Percentiles rank a stretch among this genome's conserved stretches.
phyloP scores from a whole-genome alignment of 2,329 filamentous ascomycete genomes.

The Pseudophaeomoniella oleicola region DNA sequence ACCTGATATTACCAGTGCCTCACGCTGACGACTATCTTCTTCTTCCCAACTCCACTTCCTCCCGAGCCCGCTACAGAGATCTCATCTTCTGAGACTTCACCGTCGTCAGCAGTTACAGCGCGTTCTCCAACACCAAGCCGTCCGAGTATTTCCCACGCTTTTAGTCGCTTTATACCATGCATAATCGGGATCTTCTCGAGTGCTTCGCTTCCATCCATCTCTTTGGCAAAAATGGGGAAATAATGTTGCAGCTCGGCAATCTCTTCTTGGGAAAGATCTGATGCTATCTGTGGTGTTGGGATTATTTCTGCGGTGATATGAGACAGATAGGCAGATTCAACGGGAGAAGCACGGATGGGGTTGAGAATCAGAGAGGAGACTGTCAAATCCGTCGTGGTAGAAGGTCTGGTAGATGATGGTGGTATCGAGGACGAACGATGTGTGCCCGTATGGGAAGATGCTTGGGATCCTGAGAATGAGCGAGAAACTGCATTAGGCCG shows the following conservation, averaged over 20 bases:
- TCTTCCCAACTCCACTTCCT: constrained; percentile 10
- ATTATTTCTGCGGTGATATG: constrained; percentile 21
- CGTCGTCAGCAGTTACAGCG: constrained; percentile 47
- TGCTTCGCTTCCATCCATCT: constrained; percentile 74
- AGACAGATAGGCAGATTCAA: constrained; percentile 58
- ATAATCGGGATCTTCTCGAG: constrained; percentile 76
- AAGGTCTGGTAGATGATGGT: constrained; percentile 13
- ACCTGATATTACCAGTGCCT: constrained; percentile 48
- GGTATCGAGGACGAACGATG: background rate
- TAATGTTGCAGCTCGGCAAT: constrained; percentile 40
- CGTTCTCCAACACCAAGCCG: constrained; percentile 55
- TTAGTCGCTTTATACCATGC: constrained; percentile 73
- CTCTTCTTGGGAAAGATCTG: constrained; percentile 24
- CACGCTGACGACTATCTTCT: constrained; percentile 41
- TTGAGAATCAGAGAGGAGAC: constrained; percentile 58
- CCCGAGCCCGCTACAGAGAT: constrained; percentile 5
- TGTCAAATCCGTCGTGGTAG: constrained; percentile 33
- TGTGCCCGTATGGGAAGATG: background rate
- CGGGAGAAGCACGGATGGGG: constrained; percentile 62
- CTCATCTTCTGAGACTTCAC: constrained; percentile 15
- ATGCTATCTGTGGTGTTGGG: constrained; percentile 6
- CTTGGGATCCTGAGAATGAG: background rate
- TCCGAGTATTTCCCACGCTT: constrained; percentile 35
- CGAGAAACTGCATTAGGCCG: background rate
- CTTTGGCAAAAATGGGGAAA: constrained; percentile 64